These are phyloP conservation scores for Colletotrichum salicis DNA, from an alignment of 2,329 filamentous ascomycete species.

Conservation along the genomic window DNA sequence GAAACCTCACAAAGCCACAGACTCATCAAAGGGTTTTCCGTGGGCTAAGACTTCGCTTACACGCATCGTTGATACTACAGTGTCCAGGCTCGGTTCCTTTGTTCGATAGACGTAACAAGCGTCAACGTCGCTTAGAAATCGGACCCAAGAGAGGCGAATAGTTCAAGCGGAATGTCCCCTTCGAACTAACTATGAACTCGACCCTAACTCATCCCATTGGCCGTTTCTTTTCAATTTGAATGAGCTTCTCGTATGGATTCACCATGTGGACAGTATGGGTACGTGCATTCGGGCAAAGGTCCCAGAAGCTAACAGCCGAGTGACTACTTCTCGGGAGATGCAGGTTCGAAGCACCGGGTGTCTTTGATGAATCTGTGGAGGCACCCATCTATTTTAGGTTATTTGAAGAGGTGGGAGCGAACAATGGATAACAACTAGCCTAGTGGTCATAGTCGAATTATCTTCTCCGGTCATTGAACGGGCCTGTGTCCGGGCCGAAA, in stretches of 20 bases:
- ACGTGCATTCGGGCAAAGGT: not conserved
- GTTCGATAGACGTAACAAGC: not conserved
- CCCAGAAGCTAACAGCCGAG: not conserved
- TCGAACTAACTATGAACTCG: not conserved
- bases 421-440: too few relatives aligned
- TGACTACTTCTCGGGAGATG: not conserved
- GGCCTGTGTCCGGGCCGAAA: not conserved
- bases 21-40: slow-evolving; percentile 13
- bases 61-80: not conserved
- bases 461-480: not conserved
- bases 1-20: slow-evolving; percentile 6
- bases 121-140: not conserved
- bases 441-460: not conserved
- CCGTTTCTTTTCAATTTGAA: not conserved
- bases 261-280: too few relatives aligned
- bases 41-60: not conserved
- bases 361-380: not conserved
- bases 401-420: too few relatives aligned
- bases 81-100: not conserved
- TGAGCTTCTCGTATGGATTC: not conserved
- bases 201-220: not conserved
- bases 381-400: not conserved
- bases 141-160: not conserved
- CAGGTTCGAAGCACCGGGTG: not conserved
- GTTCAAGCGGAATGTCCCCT: not conserved